A percentile compares a stretch with the other conserved stretches of the same genome.
These are phyloP conservation scores for Xylaria palmicola DNA, from an alignment of 495 filamentous ascomycete genomes.

Conservation along the genomic window DNA sequence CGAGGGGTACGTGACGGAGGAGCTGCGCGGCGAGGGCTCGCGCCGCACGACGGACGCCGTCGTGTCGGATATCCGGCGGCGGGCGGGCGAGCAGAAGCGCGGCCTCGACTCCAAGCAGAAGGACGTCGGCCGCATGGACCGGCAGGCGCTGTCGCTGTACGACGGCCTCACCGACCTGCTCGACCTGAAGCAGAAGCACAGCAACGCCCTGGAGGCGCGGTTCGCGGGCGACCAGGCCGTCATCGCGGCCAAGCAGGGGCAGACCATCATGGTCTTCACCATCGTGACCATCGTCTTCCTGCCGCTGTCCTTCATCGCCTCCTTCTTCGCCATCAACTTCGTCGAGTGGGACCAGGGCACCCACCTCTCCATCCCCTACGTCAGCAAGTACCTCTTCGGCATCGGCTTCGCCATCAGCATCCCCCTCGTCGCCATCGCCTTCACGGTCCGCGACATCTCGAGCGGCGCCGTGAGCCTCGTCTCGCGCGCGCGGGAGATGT, in stretches of 20 bases:
- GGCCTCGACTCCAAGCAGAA: slow-evolving; percentile 61
- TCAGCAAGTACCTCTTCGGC: slow-evolving; percentile 64
- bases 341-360: slow-evolving; percentile 45
- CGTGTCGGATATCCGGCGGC: slow-evolving; percentile 55
- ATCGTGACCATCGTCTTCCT: slow-evolving; percentile 71
- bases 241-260: slow-evolving; percentile 64
- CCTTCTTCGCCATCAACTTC: slow-evolving; percentile 66
- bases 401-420: slow-evolving; percentile 66
- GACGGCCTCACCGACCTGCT: slow-evolving; percentile 61
- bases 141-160: slow-evolving; percentile 65
- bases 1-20: slow-evolving; percentile 47
- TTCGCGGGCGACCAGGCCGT: slow-evolving; percentile 67
- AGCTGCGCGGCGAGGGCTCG: slow-evolving; percentile 52
- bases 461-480: slow-evolving; percentile 23
- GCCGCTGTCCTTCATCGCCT: slow-evolving; percentile 65
- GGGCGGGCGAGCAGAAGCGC: slow-evolving; percentile 60
- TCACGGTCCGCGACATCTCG: slow-evolving; percentile 58
- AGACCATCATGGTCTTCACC: slow-evolving; percentile 74
- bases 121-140: slow-evolving; percentile 68
- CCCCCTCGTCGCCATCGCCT: slow-evolving; percentile 58
- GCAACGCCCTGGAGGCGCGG: slow-evolving; percentile 68
- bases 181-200: slow-evolving; percentile 65
- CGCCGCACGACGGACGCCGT: slow-evolving; percentile 35
- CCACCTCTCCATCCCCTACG: slow-evolving; percentile 53
- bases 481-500: neutral